Conservation (phyloP, 2,329 filamentous ascomycete species). For the Scytalidium sp. region DNA sequence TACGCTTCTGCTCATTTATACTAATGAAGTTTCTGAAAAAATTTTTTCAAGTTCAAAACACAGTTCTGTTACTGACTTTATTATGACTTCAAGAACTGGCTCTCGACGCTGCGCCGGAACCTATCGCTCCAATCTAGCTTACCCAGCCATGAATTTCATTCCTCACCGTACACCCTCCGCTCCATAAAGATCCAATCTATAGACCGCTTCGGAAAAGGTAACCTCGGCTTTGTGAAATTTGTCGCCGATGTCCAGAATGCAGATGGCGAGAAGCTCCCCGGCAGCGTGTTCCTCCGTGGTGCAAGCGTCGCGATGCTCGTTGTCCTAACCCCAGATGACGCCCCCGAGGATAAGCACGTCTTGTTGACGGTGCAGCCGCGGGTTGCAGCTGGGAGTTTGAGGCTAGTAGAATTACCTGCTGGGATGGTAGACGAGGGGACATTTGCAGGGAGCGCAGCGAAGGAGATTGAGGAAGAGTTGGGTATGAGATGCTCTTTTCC, state of each 20-base stretch:
- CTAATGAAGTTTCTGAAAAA: slow-evolving; percentile 40
- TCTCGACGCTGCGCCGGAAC: slow-evolving; percentile 16
- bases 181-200: slow-evolving; percentile 50
- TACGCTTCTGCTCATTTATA: neutral
- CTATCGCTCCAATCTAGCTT: slow-evolving; percentile 32
- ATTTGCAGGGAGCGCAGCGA: slow-evolving; percentile 56
- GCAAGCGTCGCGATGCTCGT: slow-evolving; percentile 59
- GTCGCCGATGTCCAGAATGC: slow-evolving; percentile 44
- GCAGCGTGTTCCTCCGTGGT: slow-evolving; percentile 54
- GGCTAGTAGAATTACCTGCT: slow-evolving; percentile 55
- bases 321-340: slow-evolving; percentile 44
- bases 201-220: slow-evolving; percentile 45
- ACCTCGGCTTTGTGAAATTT: slow-evolving; percentile 57
- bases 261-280: slow-evolving; percentile 48
- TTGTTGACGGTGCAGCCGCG: slow-evolving; percentile 59
- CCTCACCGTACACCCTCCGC: slow-evolving; percentile 49
- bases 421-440: slow-evolving; percentile 55
- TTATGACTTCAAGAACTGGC: too few relatives aligned
- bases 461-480: slow-evolving; percentile 60
- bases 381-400: slow-evolving; percentile 50
- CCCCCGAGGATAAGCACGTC: slow-evolving; percentile 46
- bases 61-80: slow-evolving; percentile 29
- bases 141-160: slow-evolving; percentile 44
- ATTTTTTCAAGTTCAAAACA: slow-evolving; percentile 29
- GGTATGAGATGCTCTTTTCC: too few relatives aligned